phyloP scores from a whole-genome alignment of 441 rosid species.

The Arabidopsis lyrata region DNA sequence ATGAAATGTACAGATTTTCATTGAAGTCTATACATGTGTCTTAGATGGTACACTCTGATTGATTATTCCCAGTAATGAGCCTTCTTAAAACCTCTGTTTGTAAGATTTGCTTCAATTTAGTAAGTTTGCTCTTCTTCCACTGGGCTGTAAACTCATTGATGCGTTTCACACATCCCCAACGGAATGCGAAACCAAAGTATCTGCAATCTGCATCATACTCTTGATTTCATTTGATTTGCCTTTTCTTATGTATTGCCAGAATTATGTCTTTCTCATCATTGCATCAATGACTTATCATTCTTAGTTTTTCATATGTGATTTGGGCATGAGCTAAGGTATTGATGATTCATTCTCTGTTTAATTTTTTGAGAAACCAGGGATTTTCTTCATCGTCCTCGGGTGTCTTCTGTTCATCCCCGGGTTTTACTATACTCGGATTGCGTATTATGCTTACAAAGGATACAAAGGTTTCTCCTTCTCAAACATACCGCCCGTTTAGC shows the following conservation, averaged over 20 bases:
- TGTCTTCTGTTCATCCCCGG: slow-evolving; percentile 88
- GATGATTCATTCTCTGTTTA: slow-evolving; percentile 11
- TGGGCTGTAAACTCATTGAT: neutral
- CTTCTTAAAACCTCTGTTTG: neutral
- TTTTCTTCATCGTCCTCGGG: slow-evolving; percentile 88
- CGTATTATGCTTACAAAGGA: slow-evolving; percentile 93
- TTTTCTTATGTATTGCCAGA: slow-evolving; percentile 7
- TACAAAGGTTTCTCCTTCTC: slow-evolving; percentile 96
- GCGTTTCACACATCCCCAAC: slow-evolving; percentile 18
- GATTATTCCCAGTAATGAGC: neutral
- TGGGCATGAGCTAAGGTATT: neutral
- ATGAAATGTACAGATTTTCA: neutral
- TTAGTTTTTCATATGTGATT: slow-evolving; percentile 13
- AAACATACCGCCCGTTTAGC: slow-evolving; percentile 84
- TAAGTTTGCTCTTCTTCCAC: neutral
- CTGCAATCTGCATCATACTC: slow-evolving; percentile 21
- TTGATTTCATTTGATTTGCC: neutral
- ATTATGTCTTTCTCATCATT: neutral
- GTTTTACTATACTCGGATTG: slow-evolving; percentile 91
- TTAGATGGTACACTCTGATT: neutral
- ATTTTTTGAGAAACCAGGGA: slow-evolving; percentile 54
- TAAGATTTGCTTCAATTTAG: slow-evolving; percentile 6
- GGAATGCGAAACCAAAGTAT: neutral
- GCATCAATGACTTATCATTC: slow-evolving; percentile 9
- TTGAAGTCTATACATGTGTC: neutral